These are phyloP conservation scores for Talaromyces sp. DNA, from an alignment of 2,329 filamentous ascomycete genomes.

Conservation along the genomic window DNA sequence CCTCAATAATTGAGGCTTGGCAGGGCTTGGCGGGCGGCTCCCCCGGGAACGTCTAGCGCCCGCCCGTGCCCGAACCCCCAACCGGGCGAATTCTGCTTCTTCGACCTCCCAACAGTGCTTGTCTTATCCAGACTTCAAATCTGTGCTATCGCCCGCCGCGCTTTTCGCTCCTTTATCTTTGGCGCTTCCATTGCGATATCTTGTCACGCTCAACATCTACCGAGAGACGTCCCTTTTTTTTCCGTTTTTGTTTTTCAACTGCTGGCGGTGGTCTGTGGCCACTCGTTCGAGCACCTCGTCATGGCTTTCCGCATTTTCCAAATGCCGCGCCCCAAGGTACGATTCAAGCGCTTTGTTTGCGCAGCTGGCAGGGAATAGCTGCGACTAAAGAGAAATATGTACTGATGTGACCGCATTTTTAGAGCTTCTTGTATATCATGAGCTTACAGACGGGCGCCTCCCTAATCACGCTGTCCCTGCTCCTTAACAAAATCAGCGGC, in stretches of 20 bases:
- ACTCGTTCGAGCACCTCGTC: constrained; percentile 13
- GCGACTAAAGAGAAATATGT: not conserved
- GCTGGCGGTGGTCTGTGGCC: constrained; percentile 9
- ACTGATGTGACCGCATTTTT: constrained; percentile 9
- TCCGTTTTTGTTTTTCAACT: not conserved
- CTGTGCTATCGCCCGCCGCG: constrained; percentile 5
- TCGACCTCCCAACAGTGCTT: constrained; percentile 4
- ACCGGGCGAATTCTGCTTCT: not conserved
- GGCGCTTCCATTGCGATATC: not conserved
- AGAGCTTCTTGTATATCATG: constrained; percentile 83
- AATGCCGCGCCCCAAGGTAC: constrained; percentile 47
- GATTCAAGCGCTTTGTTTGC: constrained; percentile 10
- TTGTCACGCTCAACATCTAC: not conserved
- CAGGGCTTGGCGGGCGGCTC: constrained; percentile 10
- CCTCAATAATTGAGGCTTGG: not conserved
- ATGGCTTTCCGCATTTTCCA: constrained; percentile 44
- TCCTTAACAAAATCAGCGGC: constrained; percentile 89
- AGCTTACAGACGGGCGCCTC: constrained; percentile 82
- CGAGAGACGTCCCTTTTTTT: not conserved
- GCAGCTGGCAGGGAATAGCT: not conserved
- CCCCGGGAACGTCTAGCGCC: constrained; percentile 2
- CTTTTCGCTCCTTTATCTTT: not conserved
- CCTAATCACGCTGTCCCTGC: constrained; percentile 73
- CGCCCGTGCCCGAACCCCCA: not conserved
- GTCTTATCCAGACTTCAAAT: not conserved